Percentiles rank a stretch among this genome's conserved stretches.
Evolutionary conservation across 805 yeast species (phyloP).

Genomic region (Sugiyamaella valdiviana): DNA sequence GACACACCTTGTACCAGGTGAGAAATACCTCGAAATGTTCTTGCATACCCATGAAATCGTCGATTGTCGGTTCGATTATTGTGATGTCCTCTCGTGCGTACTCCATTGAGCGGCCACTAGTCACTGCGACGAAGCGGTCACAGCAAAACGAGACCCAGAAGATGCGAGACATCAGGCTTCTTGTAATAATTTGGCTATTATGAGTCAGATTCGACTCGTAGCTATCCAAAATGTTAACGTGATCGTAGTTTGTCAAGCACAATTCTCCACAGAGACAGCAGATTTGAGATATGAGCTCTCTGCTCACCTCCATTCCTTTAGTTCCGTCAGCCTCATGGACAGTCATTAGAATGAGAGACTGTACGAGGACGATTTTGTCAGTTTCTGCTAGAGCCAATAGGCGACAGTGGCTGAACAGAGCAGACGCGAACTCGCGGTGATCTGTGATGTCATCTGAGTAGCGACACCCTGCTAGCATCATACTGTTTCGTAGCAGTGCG

Average conservation of each 20-base stretch:
- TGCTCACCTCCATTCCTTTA: neutral
- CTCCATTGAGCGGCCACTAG: conserved; percentile 3
- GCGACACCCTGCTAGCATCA: conserved; percentile 5
- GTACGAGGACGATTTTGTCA: neutral
- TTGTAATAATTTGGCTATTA: neutral
- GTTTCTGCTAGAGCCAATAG: conserved; percentile 1
- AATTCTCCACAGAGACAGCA: conserved; percentile 1
- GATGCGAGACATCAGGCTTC: conserved; percentile 1
- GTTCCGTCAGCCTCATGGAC: conserved; percentile 1
- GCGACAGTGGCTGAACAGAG: conserved; percentile 1
- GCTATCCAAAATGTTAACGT: neutral
- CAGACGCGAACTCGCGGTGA: neutral
- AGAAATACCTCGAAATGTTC: neutral
- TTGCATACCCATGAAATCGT: neutral
- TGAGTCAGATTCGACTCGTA: neutral
- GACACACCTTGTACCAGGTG: neutral
- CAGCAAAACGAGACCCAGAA: conserved; percentile 2
- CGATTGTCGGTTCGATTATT: neutral
- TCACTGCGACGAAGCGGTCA: conserved; percentile 3
- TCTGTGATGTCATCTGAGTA: conserved; percentile 1
- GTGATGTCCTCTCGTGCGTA: neutral
- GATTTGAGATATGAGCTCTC: neutral
- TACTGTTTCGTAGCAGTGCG: neutral
- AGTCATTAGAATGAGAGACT: neutral
- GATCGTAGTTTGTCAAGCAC: neutral